Base-by-base conservation (phyloP, 768 basidiomycete species). In the Pluteus cervinus region DNA sequence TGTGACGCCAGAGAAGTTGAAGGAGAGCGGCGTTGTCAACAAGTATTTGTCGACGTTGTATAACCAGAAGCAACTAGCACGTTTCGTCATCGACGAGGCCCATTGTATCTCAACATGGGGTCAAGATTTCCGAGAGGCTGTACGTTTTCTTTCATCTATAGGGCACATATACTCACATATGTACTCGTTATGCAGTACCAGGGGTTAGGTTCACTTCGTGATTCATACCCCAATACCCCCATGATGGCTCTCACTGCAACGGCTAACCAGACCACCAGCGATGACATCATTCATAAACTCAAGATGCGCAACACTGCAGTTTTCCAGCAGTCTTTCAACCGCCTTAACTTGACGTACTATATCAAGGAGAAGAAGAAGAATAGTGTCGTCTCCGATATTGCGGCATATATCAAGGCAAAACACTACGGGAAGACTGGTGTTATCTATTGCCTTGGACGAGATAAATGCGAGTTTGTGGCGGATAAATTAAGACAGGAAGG, bases 241-340 rank as follows among this genome's bases (percentile, higher is more conserved):
- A 85, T 98, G 50, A 96, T 97, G 78, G 96, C 96, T 0, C 70
- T 98, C 31, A 99, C 96, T 0, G 96, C 92, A 5, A 99, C 94
- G 1, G 96, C 94, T 3, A 90, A 88, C 52, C 65, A 71, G 26
- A 69, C 79, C 37, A 83, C 84, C 1, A 72, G 85, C 30, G 68
- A 76, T 15, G 92, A 98, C 58, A 87, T 99, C 51, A 73, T 82
- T 37, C 55, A 65, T 12, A 77, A 76, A 9, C 76, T 98, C 7
- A 63, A 73, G 17, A 73, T 97, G 41, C 54, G 52, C 15, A 56
- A 69, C 40, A 75, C 79, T 37, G 68, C 71, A 7, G 67, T 74
- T 16, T 72, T 94, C 39, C 72, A 65, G 2, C 84, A 89, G 49
- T 93, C 92, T 0, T 96, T 96, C 65, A 97, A 99, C 52, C 83